Base-by-base conservation (phyloP, 108 stramenopile genomes). In the Fistulifera solaris region DNA sequence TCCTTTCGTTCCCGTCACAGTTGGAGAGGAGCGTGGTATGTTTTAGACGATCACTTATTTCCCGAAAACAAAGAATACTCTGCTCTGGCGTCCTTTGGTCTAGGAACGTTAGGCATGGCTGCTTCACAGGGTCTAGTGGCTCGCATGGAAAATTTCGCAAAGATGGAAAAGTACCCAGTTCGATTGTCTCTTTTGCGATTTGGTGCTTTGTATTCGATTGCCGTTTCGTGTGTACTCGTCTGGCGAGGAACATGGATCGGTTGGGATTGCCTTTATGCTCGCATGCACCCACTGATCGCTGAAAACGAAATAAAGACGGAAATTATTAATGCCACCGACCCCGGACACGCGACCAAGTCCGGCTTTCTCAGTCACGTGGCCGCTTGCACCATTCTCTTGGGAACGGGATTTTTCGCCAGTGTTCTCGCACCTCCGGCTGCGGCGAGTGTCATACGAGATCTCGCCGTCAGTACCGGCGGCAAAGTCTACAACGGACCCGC, bases 201-300 rank as follows among this genome's bases (percentile, higher is more conserved):
- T 48, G 71, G 64, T 7, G 56, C 71, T 1, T 40, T 85, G 11
- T 81, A 85, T 46, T 66, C 64, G 0, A 63, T 85, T 43, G 71
- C 77, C 15, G 47, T 59, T 35, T 55, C 64, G 1, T 80, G 79
- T 53, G 68, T 85, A 16, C 52, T 85, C 53, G 43, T 85, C 4
- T 85, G 83, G 83, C 38, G 83, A 21, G 83, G 83, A 14, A 70
- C 82, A 1, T 83, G 82, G 82, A 38, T 83, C 43, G 53, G 76
- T 12, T 85, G 83, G 72, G 78, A 73, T 62, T 42, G 26, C 25
- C 17, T 41, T 38, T 28, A 54, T 51, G 40, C 52, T 15, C n/a
- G 38, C 46, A 19, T 38, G 11, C 46, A 49, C n/a, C 19, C 53
- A 12, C 8, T 27, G 1, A 31, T 43, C 53, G 27, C 3, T 26